Conservation (phyloP, 1,284 basidiomycete genomes). For the Ustilago curta region DNA sequence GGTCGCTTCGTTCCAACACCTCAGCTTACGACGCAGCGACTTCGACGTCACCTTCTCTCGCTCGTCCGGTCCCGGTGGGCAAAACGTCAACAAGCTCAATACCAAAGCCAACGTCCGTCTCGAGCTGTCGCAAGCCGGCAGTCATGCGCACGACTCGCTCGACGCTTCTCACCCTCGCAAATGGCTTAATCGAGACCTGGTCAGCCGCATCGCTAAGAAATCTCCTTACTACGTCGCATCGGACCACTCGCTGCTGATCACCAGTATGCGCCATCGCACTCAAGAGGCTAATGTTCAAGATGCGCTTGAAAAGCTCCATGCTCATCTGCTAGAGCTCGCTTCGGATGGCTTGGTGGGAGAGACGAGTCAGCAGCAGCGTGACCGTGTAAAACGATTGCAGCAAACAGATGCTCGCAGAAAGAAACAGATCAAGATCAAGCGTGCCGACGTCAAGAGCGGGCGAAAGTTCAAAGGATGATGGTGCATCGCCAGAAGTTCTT, state of each 20-base stretch:
- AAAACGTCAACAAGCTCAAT: conserved; percentile 59
- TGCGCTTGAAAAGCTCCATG: conserved; percentile 49
- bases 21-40: conserved; percentile 35
- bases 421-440: conserved; percentile 50
- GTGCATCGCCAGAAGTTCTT: neutral
- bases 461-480: conserved; percentile 45
- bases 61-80: conserved; percentile 53
- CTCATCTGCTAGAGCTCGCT: conserved; percentile 39
- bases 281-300: conserved; percentile 49
- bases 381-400: conserved; percentile 32
- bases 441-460: conserved; percentile 48
- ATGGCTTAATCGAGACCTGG: conserved; percentile 43
- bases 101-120: conserved; percentile 55
- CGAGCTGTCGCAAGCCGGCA: conserved; percentile 25
- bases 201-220: conserved; percentile 36
- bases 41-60: conserved; percentile 47
- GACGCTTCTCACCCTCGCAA: conserved; percentile 36
- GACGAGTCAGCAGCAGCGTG: conserved; percentile 40
- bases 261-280: conserved; percentile 39
- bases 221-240: conserved; percentile 53
- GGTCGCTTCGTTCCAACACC: conserved; percentile 19
- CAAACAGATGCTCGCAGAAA: conserved; percentile 43
- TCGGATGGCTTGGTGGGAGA: conserved; percentile 38
- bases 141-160: conserved; percentile 27
- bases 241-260: conserved; percentile 37